A percentile compares a stretch with the other conserved stretches of the same genome.
These are phyloP conservation scores for Halteria grandinella DNA, from an alignment of 73 alveolate species.

Conservation along the genomic window DNA sequence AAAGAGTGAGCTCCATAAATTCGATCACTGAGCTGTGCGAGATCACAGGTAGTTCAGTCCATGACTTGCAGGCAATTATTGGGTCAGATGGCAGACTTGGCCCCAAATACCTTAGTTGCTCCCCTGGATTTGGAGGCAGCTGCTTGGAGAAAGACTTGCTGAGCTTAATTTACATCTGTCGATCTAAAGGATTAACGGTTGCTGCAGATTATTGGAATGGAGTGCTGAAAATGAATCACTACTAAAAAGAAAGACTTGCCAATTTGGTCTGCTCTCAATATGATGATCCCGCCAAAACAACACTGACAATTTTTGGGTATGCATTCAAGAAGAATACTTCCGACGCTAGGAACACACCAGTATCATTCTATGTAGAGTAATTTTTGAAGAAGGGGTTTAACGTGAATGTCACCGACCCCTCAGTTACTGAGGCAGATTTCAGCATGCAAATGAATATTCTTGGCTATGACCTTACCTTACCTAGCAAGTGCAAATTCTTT, in stretches of 20 bases:
- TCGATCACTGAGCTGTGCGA: conserved; percentile 97
- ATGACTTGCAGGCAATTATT: conserved; percentile 79
- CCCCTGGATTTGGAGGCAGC: conserved; percentile 98
- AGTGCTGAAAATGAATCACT: conserved; percentile 87
- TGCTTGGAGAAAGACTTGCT: conserved; percentile 95
- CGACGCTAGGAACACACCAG: conserved; percentile 62
- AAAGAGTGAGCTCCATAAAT: conserved; percentile 93
- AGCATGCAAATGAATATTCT: too few relatives aligned
- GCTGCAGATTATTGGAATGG: conserved; percentile 86
- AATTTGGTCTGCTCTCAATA: conserved; percentile 23
- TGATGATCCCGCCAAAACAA: not conserved
- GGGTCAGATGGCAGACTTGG: conserved; percentile 95
- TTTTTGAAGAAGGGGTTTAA: too few relatives aligned
- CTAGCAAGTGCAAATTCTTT: conserved; percentile 4
- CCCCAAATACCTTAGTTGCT: conserved; percentile 81
- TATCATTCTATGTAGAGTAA: not conserved
- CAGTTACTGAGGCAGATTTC: too few relatives aligned
- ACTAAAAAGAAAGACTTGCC: conserved; percentile 71
- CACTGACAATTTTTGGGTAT: conserved; percentile 78
- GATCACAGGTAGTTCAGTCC: conserved; percentile 89
- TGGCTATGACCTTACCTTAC: not conserved
- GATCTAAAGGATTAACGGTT: conserved; percentile 76
- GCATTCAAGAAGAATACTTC: conserved; percentile 87
- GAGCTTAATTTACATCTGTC: conserved; percentile 78
- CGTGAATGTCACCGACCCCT: not conserved